Evolutionary conservation across 306 rosid genomes (phyloP).

Genomic region (Ziziphus jujuba): DNA sequence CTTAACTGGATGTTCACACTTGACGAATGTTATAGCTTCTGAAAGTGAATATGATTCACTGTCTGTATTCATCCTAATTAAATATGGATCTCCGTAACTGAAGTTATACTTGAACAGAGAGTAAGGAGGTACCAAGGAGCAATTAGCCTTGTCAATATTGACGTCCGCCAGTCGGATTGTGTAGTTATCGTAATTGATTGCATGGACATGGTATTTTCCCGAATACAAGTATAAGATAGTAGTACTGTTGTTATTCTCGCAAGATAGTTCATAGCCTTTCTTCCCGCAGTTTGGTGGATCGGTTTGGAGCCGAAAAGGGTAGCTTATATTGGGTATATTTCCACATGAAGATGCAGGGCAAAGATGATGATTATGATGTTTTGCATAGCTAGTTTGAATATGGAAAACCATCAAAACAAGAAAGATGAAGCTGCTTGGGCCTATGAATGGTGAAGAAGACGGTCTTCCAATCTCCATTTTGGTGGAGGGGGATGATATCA

Average conservation of each 20-base stretch:
- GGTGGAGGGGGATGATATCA: too few relatives aligned
- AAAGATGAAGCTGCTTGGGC: too few relatives aligned
- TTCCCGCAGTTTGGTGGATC: not conserved
- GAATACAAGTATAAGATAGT: constrained; percentile 1
- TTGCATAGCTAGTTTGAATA: too few relatives aligned
- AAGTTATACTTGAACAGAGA: not conserved
- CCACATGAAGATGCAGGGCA: constrained; percentile 11
- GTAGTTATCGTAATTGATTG: constrained; percentile 6
- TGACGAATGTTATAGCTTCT: not conserved
- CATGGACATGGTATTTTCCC: not conserved
- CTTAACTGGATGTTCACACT: not conserved
- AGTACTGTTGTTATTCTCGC: not conserved
- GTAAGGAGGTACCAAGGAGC: not conserved
- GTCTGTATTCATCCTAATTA: too few relatives aligned
- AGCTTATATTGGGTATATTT: not conserved
- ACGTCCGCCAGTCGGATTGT: constrained; percentile 32
- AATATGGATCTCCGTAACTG: not conserved
- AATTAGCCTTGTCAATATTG: not conserved
- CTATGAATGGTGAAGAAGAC: too few relatives aligned
- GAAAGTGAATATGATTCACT: too few relatives aligned
- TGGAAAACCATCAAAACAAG: too few relatives aligned
- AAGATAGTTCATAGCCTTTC: not conserved
- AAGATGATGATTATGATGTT: too few relatives aligned
- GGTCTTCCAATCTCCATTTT: too few relatives aligned
- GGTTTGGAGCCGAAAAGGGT: constrained; percentile 3